Evolutionary conservation across 768 basidiomycete genomes (phyloP).

Genomic region (Suillus plorans): DNA sequence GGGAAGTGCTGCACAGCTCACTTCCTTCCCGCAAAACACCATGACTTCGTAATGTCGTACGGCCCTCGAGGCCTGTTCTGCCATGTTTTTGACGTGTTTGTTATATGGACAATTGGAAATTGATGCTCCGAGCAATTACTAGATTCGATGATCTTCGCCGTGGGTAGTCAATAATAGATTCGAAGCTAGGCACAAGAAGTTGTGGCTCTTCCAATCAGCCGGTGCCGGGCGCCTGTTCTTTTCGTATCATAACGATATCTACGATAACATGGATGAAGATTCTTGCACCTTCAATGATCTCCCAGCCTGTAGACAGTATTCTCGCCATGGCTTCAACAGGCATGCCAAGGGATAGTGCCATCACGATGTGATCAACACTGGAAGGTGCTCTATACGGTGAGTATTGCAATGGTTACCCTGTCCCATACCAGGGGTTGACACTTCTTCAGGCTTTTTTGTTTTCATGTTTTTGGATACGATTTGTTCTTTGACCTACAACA

Average conservation of each 20-base stretch:
- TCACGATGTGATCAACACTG: neutral
- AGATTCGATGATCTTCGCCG: neutral
- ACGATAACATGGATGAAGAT: neutral
- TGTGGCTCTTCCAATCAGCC: neutral
- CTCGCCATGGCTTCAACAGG: neutral
- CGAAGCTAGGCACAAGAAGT: neutral
- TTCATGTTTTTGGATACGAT: neutral
- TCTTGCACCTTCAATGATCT: neutral
- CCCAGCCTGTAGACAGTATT: neutral
- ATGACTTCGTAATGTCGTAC: conserved; percentile 1
- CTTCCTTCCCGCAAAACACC: conserved; percentile 38
- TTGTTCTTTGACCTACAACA: neutral
- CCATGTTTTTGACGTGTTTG: neutral
- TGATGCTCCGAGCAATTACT: neutral
- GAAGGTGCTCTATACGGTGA: neutral
- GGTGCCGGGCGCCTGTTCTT: neutral
- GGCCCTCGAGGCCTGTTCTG: neutral
- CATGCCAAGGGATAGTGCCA: neutral
- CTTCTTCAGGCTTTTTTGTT: neutral
- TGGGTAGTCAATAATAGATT: neutral
- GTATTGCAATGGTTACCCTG: neutral
- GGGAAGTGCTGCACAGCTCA: conserved; percentile 41
- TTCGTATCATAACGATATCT: neutral
- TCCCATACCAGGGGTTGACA: neutral
- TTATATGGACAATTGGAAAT: neutral